phyloP scores from a whole-genome alignment of 345 rosid genomes.

The Arabidopsis thaliana region TAIR10.1 NC_003074.8:16981501-16982000 shows the following conservation, averaged over 20 bases:
- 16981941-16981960: conserved; percentile 72
- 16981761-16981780: background rate
- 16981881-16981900: conserved; percentile 77
- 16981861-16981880: conserved; percentile 72
- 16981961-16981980: conserved; percentile 83
- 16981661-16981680: conserved; percentile 60
- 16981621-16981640: conserved; percentile 71
- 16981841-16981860: conserved; percentile 59
- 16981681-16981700: conserved; percentile 80
- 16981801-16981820: conserved; percentile 27
- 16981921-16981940: conserved; percentile 87
- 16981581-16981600: conserved; percentile 78
- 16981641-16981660: conserved; percentile 63
- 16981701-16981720: conserved; percentile 63
- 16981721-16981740: conserved; percentile 92
- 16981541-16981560: conserved; percentile 61
- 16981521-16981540: conserved; percentile 60
- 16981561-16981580: conserved; percentile 86
- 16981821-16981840: conserved; percentile 64
- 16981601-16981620: conserved; percentile 57
- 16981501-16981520: conserved; percentile 59
- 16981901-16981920: conserved; percentile 85
- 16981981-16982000: conserved; percentile 74
- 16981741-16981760: conserved; percentile 24
- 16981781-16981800: conserved; percentile 12